Conservation (phyloP, 2,329 filamentous ascomycete genomes). For the Apiospora hydei region DNA sequence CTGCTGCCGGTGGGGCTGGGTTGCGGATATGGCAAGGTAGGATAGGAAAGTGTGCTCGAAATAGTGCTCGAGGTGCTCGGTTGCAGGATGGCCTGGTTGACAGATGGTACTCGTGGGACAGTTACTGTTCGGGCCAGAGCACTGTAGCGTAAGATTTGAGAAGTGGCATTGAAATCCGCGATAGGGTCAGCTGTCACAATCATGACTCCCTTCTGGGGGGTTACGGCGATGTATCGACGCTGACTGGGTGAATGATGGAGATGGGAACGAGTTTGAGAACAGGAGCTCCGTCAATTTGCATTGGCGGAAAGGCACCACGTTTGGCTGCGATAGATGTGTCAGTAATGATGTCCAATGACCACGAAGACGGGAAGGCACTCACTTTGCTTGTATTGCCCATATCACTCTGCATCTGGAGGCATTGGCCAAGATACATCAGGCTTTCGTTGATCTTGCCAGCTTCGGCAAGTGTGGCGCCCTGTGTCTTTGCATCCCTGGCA, state of each 20-base stretch:
- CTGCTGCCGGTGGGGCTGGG: constrained; percentile 35
- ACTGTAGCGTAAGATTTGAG: constrained; percentile 93
- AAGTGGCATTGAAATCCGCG: constrained; percentile 96
- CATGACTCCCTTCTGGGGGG: constrained; percentile 89
- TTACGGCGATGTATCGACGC: constrained; percentile 58
- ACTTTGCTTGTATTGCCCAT: constrained; percentile 77
- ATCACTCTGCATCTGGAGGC: constrained; percentile 92
- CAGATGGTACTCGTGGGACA: constrained; percentile 85
- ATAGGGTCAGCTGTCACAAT: constrained; percentile 92
- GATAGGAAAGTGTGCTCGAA: constrained; percentile 25
- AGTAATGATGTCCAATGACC: neutral
- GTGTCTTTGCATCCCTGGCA: constrained; percentile 91
- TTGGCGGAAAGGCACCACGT: constrained; percentile 79
- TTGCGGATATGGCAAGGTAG: constrained; percentile 32
- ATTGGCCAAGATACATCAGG: constrained; percentile 97
- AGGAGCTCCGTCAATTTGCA: constrained; percentile 86
- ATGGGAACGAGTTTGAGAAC: constrained; percentile 88
- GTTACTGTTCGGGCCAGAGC: constrained; percentile 93
- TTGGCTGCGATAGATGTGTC: constrained; percentile 59
- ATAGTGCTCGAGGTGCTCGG: constrained; percentile 36
- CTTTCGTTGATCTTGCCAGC: constrained; percentile 99
- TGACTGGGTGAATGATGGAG: constrained; percentile 42
- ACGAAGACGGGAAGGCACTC: constrained; percentile 34
- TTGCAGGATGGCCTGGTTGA: constrained; percentile 73
- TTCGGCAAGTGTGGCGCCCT: constrained; percentile 89